phyloP scores from a whole-genome alignment of 2,329 filamentous ascomycete species.

The Xylariaceae sp. region DNA sequence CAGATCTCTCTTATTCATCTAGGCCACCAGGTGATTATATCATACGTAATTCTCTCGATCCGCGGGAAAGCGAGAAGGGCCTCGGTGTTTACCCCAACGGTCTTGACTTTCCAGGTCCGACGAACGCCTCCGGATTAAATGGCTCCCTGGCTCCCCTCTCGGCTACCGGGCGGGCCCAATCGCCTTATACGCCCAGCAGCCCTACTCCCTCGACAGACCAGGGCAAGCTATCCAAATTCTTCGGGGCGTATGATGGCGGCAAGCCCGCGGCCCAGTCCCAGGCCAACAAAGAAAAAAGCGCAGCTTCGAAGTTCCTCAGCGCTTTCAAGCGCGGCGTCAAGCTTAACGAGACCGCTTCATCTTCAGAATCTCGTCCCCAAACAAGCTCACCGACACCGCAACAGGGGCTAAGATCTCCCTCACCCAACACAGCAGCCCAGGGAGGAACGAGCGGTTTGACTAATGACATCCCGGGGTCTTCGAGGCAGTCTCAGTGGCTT shows the following conservation, averaged over 20 bases:
- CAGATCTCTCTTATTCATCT: slow-evolving; percentile 20
- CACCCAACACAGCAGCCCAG: background rate
- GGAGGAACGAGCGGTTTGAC: background rate
- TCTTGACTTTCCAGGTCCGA: slow-evolving; percentile 7
- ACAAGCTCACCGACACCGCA: slow-evolving; percentile 20
- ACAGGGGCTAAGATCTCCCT: slow-evolving; percentile 8
- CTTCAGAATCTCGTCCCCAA: slow-evolving; percentile 19
- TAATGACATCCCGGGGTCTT: background rate
- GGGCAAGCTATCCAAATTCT: slow-evolving; percentile 29
- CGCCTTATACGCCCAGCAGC: slow-evolving; percentile 20
- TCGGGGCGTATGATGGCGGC: slow-evolving; percentile 24
- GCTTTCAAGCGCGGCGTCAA: slow-evolving; percentile 31
- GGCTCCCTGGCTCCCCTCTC: slow-evolving; percentile 8
- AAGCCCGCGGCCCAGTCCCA: slow-evolving; percentile 20
- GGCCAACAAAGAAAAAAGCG: slow-evolving; percentile 30
- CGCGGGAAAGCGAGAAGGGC: slow-evolving; percentile 15
- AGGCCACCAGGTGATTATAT: slow-evolving; percentile 13
- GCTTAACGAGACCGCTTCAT: slow-evolving; percentile 12
- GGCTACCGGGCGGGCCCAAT: slow-evolving; percentile 5
- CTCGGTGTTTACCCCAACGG: slow-evolving; percentile 17
- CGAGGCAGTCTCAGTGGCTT: slow-evolving; percentile 8
- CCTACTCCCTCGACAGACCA: slow-evolving; percentile 24
- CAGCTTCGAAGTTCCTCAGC: slow-evolving; percentile 29
- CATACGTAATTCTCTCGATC: slow-evolving; percentile 14
- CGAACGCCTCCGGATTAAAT: slow-evolving; percentile 16